Conservation (phyloP, 805 yeast species). For the Grigorovia transvaalensis region DNA sequence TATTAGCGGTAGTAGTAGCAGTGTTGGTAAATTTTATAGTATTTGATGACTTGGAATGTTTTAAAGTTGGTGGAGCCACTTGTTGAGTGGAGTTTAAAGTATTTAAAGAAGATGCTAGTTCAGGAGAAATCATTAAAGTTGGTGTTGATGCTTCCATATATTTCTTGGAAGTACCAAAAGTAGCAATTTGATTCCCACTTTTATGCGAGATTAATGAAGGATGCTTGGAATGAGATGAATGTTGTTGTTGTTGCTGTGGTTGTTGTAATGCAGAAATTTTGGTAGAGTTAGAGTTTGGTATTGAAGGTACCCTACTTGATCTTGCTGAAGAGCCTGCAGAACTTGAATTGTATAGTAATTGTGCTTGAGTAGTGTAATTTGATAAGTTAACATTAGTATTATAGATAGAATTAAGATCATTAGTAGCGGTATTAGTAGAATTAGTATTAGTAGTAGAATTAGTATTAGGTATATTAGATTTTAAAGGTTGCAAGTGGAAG, state of each 20-base stretch:
- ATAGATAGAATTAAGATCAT: neutral
- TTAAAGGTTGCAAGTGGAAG: constrained; percentile 3
- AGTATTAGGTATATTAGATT: neutral
- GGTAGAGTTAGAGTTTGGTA: neutral
- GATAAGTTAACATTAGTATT: neutral
- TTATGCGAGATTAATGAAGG: neutral
- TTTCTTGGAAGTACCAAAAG: neutral
- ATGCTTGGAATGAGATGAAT: constrained; percentile 2
- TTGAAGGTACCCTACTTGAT: constrained; percentile 7
- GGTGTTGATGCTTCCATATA: neutral
- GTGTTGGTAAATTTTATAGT: neutral
- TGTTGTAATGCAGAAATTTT: constrained; percentile 1
- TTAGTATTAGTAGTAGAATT: no score
- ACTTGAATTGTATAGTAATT: constrained; percentile 1
- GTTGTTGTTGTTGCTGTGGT: neutral
- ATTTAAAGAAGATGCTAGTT: constrained; percentile 1
- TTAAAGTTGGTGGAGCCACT: neutral
- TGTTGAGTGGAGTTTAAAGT: neutral
- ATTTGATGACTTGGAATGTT: neutral
- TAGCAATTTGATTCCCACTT: constrained; percentile 1
- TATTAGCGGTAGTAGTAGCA: no score
- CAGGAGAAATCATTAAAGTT: constrained; percentile 3
- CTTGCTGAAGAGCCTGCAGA: constrained; percentile 36
- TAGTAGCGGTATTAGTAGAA: neutral
- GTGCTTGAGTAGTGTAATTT: neutral